phyloP scores from a whole-genome alignment of 2,329 filamentous ascomycete species.

The Clonostachys rhizophaga region DNA sequence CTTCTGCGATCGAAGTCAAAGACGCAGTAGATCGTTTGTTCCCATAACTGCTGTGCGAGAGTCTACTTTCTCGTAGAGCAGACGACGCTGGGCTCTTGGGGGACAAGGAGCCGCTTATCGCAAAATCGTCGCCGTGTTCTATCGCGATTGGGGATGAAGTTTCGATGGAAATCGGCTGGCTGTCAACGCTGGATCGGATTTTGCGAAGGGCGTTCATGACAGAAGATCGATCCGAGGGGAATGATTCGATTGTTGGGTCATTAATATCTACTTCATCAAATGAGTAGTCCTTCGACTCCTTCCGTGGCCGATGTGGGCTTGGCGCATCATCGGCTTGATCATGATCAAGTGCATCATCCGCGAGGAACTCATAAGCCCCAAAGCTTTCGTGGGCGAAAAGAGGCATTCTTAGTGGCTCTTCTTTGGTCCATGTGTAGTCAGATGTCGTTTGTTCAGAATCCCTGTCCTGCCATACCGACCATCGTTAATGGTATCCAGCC shows the following conservation, averaged over 20 bases:
- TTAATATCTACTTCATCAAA: conserved; percentile 23
- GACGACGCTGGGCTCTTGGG: conserved; percentile 22
- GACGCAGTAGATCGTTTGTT: conserved; percentile 31
- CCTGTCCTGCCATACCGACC: not conserved
- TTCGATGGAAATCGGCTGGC: conserved; percentile 29
- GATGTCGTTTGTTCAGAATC: conserved; percentile 1
- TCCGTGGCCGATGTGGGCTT: conserved; percentile 1
- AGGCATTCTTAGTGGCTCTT: conserved; percentile 21
- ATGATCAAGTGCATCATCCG: conserved; percentile 12
- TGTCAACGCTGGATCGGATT: conserved; percentile 36
- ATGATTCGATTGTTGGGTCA: conserved; percentile 42
- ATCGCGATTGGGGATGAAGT: conserved; percentile 27
- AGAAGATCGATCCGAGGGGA: conserved; percentile 37
- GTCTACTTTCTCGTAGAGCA: conserved; percentile 22
- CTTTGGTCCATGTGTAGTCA: conserved; percentile 1
- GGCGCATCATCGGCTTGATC: not conserved
- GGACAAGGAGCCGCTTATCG: conserved; percentile 23
- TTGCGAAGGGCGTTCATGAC: conserved; percentile 40
- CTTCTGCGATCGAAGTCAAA: conserved; percentile 41
- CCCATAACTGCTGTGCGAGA: conserved; percentile 23
- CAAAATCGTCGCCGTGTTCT: conserved; percentile 29
- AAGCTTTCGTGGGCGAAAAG: conserved; percentile 43
- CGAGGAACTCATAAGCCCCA: conserved; percentile 28
- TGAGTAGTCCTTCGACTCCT: not conserved
- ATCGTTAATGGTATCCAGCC: not conserved